Conservation (phyloP, 192 early-diverging fungal genomes). For the Podila minutissima region DNA sequence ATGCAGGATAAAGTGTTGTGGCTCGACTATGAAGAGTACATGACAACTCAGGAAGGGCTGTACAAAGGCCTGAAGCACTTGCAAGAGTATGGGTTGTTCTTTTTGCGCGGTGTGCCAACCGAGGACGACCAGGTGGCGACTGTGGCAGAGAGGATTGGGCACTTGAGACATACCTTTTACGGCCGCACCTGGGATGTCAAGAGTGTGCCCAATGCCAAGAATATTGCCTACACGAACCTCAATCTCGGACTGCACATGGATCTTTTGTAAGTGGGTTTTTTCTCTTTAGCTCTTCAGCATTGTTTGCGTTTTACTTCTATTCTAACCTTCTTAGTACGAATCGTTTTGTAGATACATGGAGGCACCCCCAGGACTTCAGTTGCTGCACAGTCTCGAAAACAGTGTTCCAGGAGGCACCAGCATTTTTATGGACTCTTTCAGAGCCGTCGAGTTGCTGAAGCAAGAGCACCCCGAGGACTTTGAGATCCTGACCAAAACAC, state of each 20-base stretch:
- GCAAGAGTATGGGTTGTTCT: conserved; percentile 73
- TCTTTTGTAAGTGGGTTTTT: conserved; percentile 67
- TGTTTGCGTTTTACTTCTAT: not conserved
- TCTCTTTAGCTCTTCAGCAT: not conserved
- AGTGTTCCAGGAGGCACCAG: conserved; percentile 77
- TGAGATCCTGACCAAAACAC: conserved; percentile 60
- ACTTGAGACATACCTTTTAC: conserved; percentile 80
- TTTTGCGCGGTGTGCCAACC: conserved; percentile 71
- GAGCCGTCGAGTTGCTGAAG: conserved; percentile 68
- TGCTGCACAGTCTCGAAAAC: conserved; percentile 82
- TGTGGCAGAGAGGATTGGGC: conserved; percentile 74
- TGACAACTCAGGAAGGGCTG: conserved; percentile 62
- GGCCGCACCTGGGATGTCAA: conserved; percentile 83
- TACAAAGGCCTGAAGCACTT: conserved; percentile 64
- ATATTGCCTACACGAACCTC: conserved; percentile 87
- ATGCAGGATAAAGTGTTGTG: conserved; percentile 57
- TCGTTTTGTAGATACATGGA: conserved; percentile 72
- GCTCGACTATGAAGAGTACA: conserved; percentile 67
- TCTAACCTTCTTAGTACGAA: too few species aligned
- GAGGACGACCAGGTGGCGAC: conserved; percentile 64
- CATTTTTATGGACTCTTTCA: conserved; percentile 81
- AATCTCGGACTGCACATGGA: conserved; percentile 90
- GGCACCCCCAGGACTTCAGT: conserved; percentile 81
- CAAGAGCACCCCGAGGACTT: conserved; percentile 65
- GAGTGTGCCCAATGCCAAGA: conserved; percentile 75